Conservation (phyloP, 2,329 filamentous ascomycete species). For the Verticillium albo-atrum region DNA sequence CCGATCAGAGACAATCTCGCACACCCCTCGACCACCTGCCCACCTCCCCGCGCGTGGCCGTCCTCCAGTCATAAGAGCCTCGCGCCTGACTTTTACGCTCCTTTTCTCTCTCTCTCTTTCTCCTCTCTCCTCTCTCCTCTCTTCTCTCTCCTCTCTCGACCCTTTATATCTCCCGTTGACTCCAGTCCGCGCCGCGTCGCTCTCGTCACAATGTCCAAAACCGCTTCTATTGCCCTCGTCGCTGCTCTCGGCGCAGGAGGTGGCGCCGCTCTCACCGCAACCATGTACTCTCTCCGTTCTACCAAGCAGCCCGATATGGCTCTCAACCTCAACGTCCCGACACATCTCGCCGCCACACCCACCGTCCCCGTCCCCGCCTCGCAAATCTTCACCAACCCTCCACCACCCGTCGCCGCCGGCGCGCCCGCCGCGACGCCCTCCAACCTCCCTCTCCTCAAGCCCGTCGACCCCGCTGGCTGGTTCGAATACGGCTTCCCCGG, state of each 20-base stretch:
- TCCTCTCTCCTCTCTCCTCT: background rate
- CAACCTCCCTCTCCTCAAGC: slow-evolving; percentile 28
- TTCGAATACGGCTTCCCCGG: slow-evolving; percentile 91
- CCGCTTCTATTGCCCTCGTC: slow-evolving; percentile 64
- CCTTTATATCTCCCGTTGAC: background rate
- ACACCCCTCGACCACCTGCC: slow-evolving; percentile 10
- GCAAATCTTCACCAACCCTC: slow-evolving; percentile 41
- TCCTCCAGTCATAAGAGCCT: slow-evolving; percentile 1
- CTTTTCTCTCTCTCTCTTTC: background rate
- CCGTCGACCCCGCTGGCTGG: slow-evolving; percentile 70
- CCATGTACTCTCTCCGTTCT: slow-evolving; percentile 58
- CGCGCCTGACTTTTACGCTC: background rate
- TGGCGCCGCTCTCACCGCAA: slow-evolving; percentile 68
- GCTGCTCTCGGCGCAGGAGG: slow-evolving; percentile 72
- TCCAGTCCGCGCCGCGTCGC: background rate
- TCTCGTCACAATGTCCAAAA: slow-evolving; percentile 66
- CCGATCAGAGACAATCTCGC: slow-evolving; percentile 8
- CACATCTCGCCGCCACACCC: slow-evolving; percentile 20
- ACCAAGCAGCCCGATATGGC: slow-evolving; percentile 39
- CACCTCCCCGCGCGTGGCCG: slow-evolving; percentile 6
- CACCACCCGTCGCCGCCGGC: slow-evolving; percentile 20
- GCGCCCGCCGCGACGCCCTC: slow-evolving; percentile 17
- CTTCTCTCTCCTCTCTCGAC: too few relatives aligned
- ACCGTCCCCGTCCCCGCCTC: slow-evolving; percentile 50
- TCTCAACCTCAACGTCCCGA: slow-evolving; percentile 26